These are phyloP conservation scores for Trypanosoma rangeli DNA, from an alignment of 208 protist genomes.

Conservation along the genomic window DNA sequence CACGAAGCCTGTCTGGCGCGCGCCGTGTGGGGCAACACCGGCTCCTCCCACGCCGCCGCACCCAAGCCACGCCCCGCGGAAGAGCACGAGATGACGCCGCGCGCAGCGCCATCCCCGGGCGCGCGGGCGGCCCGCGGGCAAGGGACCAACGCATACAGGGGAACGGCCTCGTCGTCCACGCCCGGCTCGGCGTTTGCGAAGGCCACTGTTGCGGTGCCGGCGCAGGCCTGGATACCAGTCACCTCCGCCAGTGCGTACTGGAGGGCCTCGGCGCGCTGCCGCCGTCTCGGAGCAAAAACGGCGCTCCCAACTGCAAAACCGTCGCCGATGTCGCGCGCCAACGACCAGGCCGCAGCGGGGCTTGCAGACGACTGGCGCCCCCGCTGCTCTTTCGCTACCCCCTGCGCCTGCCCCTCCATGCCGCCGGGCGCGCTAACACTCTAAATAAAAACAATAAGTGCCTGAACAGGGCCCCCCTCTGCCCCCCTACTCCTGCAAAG, in stretches of 20 bases:
- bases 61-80: slow-evolving; percentile 36
- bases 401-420: neutral
- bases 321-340: neutral
- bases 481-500: too few species aligned
- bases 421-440: neutral
- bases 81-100: slow-evolving; percentile 25
- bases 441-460: too few species aligned
- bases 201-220: slow-evolving; percentile 60
- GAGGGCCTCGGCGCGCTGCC: neutral
- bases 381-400: neutral
- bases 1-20: neutral
- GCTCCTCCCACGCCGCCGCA: slow-evolving; percentile 23
- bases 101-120: neutral
- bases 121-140: slow-evolving; percentile 42
- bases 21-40: neutral
- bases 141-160: slow-evolving; percentile 57
- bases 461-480: too few species aligned
- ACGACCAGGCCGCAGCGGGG: neutral
- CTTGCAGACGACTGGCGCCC: neutral
- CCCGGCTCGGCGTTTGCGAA: slow-evolving; percentile 63
- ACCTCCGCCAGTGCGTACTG: slow-evolving; percentile 54
- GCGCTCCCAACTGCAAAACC: slow-evolving; percentile 17
- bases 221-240: slow-evolving; percentile 62
- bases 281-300: slow-evolving; percentile 25
- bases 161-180: slow-evolving; percentile 70